phyloP scores from a whole-genome alignment of 192 early-diverging fungal genomes.

The Gigaspora rosea region DNA sequence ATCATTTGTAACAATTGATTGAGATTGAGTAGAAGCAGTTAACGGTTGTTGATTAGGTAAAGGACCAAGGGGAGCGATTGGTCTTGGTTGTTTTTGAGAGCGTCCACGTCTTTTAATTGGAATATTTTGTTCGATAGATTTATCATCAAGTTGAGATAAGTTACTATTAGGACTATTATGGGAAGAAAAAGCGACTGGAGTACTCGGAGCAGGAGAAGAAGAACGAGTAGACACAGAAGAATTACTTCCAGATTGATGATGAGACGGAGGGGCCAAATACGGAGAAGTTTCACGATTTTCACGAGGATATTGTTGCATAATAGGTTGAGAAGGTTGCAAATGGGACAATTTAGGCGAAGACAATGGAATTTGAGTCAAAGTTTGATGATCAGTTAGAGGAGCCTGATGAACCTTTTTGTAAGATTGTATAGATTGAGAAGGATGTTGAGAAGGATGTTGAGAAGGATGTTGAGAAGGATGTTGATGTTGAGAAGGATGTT shows the following conservation, averaged over 20 bases:
- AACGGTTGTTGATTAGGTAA: slow-evolving; percentile 5
- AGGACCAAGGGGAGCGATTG: slow-evolving; percentile 1
- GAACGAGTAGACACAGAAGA: slow-evolving; percentile 9
- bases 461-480: background rate
- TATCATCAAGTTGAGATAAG: background rate
- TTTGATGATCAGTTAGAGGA: no score
- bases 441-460: background rate
- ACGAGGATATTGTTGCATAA: background rate
- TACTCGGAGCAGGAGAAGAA: slow-evolving; percentile 4
- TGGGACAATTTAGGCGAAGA: background rate
- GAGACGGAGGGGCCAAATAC: slow-evolving; percentile 5
- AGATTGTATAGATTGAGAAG: no score
- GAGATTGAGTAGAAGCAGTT: background rate
- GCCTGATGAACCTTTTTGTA: no score
- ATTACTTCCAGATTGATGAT: slow-evolving; percentile 24
- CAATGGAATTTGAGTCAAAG: no score
- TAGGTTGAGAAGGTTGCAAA: background rate
- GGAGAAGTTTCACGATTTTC: slow-evolving; percentile 11
- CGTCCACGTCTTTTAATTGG: background rate
- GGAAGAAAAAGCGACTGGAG: background rate
- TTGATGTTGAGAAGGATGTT: slow-evolving; percentile 8
- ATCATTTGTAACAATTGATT: background rate
- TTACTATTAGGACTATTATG: background rate
- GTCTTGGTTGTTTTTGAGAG: background rate
- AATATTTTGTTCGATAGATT: background rate